Base-by-base conservation (phyloP, 2,329 filamentous ascomycete species). In the Sporothrix protearum region DNA sequence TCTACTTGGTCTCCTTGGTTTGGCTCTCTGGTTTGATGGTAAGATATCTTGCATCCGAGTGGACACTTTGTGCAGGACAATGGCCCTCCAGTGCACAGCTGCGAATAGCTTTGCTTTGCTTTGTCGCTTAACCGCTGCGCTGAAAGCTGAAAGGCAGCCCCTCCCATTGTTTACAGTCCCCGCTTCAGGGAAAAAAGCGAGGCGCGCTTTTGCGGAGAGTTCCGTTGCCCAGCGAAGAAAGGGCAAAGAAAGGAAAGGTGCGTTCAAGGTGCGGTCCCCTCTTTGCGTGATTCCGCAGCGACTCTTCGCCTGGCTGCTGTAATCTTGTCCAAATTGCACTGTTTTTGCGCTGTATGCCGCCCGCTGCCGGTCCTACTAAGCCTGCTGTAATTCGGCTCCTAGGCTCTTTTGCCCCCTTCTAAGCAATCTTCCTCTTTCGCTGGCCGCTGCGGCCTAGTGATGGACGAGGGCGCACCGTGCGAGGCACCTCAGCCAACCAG, bases 151-250 rank as follows among this genome's bases (percentile, higher is more conserved):
- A 45, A 39, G 19, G 28, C 1, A n/a, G 42, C 63, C 63, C 61
- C 61, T 66, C 63, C 25, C 63, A 49, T 66, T 66, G 63, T 49
- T 66, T 66, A 68, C 64, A 25, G 47, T 68, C 47, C 47, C 64
- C 42, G 45, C 47, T 53, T 22, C 36, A 28, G 19, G 39, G 61
- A 45, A 69, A 53, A 67, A 67, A 39, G 63, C 25, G 63, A 49
- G 42, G 47, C 63, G 63, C n/a, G n/a, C n/a, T 22, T 67, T 22
- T 49, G 61, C 42, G 39, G 42, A 33, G 61, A 47, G 61, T 51
- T 45, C 42, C 63, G 64, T 68, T 68, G 64, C 64, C 64, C 64
- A 53, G 64, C 64, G 53, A 47, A 47, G 42, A 16, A 45, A 19
- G 9, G 42, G 39, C 8, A 42, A 42, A 42, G 61, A 19, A n/a